Evolutionary conservation across 164 flowering plant species (phyloP).

Genomic region (Aristolochia californica): DNA sequence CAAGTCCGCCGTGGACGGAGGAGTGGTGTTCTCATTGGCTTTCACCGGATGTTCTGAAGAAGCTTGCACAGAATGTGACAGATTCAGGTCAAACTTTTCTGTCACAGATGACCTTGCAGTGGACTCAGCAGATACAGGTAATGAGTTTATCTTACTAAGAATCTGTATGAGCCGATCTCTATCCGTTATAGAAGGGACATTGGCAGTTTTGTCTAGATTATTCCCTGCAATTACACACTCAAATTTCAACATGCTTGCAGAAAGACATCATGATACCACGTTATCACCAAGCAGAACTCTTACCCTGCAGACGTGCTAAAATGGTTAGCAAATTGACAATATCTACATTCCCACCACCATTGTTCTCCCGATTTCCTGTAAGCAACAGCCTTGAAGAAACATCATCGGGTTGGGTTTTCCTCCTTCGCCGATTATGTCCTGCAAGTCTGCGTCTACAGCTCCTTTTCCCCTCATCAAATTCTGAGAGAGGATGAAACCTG

Average conservation of each 20-base stretch:
- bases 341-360: conserved; percentile 37
- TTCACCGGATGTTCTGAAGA: conserved; percentile 24
- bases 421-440: conserved; percentile 77
- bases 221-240: conserved; percentile 25
- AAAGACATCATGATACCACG: background rate
- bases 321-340: conserved; percentile 48
- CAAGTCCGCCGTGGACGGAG: conserved; percentile 52
- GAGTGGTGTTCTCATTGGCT: conserved; percentile 26
- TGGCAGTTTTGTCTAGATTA: conserved; percentile 21
- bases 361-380: conserved; percentile 30
- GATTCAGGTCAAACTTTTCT: conserved; percentile 22
- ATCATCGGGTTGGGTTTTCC: conserved; percentile 84
- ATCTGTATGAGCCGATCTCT: conserved; percentile 60
- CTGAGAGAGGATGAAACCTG: conserved; percentile 84
- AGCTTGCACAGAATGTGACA: conserved; percentile 17
- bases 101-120: conserved; percentile 31
- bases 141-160: conserved; percentile 57
- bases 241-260: background rate
- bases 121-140: conserved; percentile 38
- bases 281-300: background rate
- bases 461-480: conserved; percentile 92
- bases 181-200: conserved; percentile 26
- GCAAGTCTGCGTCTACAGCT: conserved; percentile 94
- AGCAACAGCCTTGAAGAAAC: conserved; percentile 29
- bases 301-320: conserved; percentile 70